Conservation (phyloP, 2,329 filamentous ascomycete species). For the Macrophomina phaseolina region DNA sequence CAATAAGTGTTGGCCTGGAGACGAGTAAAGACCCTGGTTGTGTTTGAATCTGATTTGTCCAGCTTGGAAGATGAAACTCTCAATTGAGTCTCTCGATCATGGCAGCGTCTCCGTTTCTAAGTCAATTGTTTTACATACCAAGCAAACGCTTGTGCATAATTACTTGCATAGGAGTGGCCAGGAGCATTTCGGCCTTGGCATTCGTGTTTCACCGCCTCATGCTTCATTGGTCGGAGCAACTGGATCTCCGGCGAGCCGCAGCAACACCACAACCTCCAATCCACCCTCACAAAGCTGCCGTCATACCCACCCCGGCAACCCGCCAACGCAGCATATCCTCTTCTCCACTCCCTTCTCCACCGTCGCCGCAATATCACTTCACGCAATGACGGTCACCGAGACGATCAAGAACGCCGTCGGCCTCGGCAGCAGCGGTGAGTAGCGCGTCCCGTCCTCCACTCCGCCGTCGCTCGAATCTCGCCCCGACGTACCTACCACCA, state of each 20-base stretch:
- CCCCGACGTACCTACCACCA: not conserved
- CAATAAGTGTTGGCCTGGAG: not conserved
- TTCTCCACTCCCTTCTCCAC: not conserved
- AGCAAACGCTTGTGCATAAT: not conserved
- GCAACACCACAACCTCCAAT: conserved; percentile 4
- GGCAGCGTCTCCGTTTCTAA: not conserved
- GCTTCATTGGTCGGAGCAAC: not conserved
- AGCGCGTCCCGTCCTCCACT: not conserved
- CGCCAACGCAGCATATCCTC: not conserved
- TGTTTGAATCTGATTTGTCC: not conserved
- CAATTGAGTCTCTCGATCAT: not conserved
- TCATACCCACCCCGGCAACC: not conserved
- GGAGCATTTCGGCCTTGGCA: not conserved
- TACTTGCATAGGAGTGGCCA: not conserved
- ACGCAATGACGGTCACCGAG: conserved; percentile 49
- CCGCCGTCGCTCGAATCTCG: not conserved
- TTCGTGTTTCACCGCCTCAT: not conserved
- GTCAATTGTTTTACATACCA: not conserved
- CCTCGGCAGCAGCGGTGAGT: conserved; percentile 43
- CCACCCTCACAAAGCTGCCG: not conserved
- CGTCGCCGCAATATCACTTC: not conserved
- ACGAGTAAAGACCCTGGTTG: not conserved
- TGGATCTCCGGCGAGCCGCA: conserved; percentile 6
- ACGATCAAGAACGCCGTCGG: conserved; percentile 56
- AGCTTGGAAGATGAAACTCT: no score